Evolutionary conservation across 305 asterid genomes (phyloP).

Genomic region (Fraxinus baroniana): DNA sequence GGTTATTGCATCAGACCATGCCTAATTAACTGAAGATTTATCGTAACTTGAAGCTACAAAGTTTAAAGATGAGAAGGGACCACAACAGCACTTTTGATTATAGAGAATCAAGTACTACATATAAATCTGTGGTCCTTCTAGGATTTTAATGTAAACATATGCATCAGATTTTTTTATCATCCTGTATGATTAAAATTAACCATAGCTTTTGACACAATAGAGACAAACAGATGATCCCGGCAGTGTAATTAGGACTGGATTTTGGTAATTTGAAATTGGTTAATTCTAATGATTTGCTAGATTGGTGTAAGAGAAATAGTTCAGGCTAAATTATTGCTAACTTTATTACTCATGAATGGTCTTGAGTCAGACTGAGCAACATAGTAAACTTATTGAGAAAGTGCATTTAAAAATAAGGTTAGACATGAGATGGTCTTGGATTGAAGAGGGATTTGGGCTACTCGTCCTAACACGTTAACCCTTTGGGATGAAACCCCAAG

Average conservation of each 20-base stretch:
- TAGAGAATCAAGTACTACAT: conserved; percentile 9
- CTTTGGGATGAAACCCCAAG: background rate
- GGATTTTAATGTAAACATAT: background rate
- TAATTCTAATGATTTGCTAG: background rate
- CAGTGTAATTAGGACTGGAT: background rate
- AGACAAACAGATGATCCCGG: background rate
- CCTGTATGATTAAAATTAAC: background rate
- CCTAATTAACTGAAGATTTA: conserved; percentile 1
- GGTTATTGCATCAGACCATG: conserved; percentile 7
- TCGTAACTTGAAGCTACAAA: conserved; percentile 10
- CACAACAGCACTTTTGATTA: conserved; percentile 30
- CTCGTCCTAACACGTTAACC: background rate
- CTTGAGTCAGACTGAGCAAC: background rate
- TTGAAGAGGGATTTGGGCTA: background rate
- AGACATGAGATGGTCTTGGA: background rate
- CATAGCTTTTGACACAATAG: background rate
- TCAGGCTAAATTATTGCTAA: background rate
- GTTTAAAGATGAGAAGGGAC: conserved; percentile 33
- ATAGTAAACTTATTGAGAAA: background rate
- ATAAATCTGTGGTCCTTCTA: background rate
- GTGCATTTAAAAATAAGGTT: background rate
- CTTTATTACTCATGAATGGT: background rate
- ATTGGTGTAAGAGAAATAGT: background rate
- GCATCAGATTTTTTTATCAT: background rate
- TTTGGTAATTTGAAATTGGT: background rate